These are phyloP conservation scores for Plectranthus barbatus DNA, from an alignment of 257 asterid genomes.

Conservation along the genomic window DNA sequence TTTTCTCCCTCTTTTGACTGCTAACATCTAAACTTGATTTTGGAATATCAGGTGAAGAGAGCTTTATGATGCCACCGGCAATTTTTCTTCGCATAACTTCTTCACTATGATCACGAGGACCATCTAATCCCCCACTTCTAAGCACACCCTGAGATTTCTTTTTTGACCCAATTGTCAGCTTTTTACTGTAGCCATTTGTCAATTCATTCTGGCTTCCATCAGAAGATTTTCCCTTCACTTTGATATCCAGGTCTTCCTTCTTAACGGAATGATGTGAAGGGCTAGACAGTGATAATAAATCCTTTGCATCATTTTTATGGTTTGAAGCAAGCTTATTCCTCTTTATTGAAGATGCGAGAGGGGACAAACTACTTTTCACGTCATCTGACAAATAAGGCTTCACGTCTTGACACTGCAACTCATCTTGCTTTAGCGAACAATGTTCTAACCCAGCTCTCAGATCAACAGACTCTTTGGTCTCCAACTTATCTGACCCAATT, in stretches of 20 bases:
- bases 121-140: constrained; percentile 26
- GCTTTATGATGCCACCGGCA: constrained; percentile 25
- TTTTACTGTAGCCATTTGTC: constrained; percentile 43
- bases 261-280: constrained; percentile 16
- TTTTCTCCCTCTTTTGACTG: constrained; percentile 31
- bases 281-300: constrained; percentile 22
- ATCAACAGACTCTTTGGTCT: constrained; percentile 30
- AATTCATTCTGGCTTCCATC: constrained; percentile 31
- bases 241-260: constrained; percentile 26
- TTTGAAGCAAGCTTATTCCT: constrained; percentile 23
- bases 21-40: constrained; percentile 23
- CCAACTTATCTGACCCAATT: constrained; percentile 20
- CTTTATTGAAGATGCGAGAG: constrained; percentile 24
- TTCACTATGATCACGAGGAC: constrained; percentile 24
- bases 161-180: constrained; percentile 27
- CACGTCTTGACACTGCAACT: constrained; percentile 21
- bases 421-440: constrained; percentile 40
- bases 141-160: constrained; percentile 36
- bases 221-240: constrained; percentile 23
- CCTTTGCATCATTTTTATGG: constrained; percentile 22
- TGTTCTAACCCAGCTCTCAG: constrained; percentile 31
- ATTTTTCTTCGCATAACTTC: constrained; percentile 19
- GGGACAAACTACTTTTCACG: constrained; percentile 24
- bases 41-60: constrained; percentile 26
- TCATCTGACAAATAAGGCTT: constrained; percentile 24